Percentiles rank a stretch among this genome's conserved stretches.
Evolutionary conservation across 495 filamentous ascomycete genomes (phyloP).

Genomic region (Lepidopterella palustris): DNA sequence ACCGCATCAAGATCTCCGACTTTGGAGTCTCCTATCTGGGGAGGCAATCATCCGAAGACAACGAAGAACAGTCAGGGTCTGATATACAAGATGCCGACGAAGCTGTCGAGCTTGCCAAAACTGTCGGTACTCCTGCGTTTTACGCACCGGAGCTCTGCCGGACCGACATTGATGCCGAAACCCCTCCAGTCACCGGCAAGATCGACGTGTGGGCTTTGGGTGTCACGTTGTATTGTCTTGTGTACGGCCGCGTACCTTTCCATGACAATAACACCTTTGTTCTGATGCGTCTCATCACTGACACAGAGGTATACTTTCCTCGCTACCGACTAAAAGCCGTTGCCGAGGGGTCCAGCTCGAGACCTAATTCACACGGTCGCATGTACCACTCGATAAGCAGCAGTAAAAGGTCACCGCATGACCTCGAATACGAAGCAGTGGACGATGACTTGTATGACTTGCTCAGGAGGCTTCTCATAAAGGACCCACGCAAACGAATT

Average conservation of each 20-base stretch:
- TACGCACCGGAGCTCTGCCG: slow-evolving; percentile 98
- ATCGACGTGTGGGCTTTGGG: slow-evolving; percentile 98
- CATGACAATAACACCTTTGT: slow-evolving; percentile 83
- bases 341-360: slow-evolving; percentile 47
- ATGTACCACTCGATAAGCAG: slow-evolving; percentile 32
- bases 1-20: slow-evolving; percentile 96
- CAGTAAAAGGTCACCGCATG: slow-evolving; percentile 56
- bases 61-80: slow-evolving; percentile 72
- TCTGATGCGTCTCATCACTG: slow-evolving; percentile 84
- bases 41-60: slow-evolving; percentile 62
- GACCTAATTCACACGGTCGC: slow-evolving; percentile 32
- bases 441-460: slow-evolving; percentile 77
- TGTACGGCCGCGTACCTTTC: slow-evolving; percentile 90
- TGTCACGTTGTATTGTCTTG: slow-evolving; percentile 89
- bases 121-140: slow-evolving; percentile 94
- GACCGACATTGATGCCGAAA: slow-evolving; percentile 55
- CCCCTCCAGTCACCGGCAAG: slow-evolving; percentile 53
- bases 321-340: slow-evolving; percentile 71
- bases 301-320: slow-evolving; percentile 84
- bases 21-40: slow-evolving; percentile 98
- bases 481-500: slow-evolving; percentile 83
- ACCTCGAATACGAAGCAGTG: slow-evolving; percentile 78
- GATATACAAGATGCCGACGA: slow-evolving; percentile 81
- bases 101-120: slow-evolving; percentile 91
- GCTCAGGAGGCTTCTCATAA: slow-evolving; percentile 71